Percentiles rank a stretch among this genome's conserved stretches.
phyloP scores from a whole-genome alignment of 495 filamentous ascomycete genomes.

The Penicillium bialowiezense region DNA sequence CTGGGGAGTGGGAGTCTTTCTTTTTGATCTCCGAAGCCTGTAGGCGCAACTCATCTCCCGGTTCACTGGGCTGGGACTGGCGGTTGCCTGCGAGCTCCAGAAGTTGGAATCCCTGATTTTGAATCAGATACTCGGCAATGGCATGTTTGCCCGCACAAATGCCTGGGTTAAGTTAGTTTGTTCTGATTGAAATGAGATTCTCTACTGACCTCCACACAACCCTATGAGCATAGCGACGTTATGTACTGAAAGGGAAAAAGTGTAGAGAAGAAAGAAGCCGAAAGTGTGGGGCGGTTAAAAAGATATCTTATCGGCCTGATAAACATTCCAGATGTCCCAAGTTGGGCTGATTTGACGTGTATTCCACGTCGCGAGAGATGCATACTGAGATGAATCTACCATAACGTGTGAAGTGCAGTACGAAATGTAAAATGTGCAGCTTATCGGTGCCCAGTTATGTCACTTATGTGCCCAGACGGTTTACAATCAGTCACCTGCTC shows the following conservation, averaged over 20 bases:
- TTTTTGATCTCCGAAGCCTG: conserved; percentile 26
- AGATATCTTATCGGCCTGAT: conserved; percentile 9
- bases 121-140: conserved; percentile 76
- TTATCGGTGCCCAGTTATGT: too few relatives aligned
- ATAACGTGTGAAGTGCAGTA: too few relatives aligned
- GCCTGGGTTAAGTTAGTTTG: conserved; percentile 48
- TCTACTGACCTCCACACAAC: conserved; percentile 75
- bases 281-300: conserved; percentile 1
- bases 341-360: neutral
- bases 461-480: too few relatives aligned
- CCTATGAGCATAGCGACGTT: conserved; percentile 76
- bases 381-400: too few relatives aligned
- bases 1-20: conserved; percentile 17
- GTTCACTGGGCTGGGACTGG: conserved; percentile 17
- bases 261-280: conserved; percentile 1
- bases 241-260: neutral
- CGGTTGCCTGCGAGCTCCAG: conserved; percentile 29
- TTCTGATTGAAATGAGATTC: conserved; percentile 3
- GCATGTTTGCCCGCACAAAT: conserved; percentile 89
- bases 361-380: too few relatives aligned
- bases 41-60: conserved; percentile 29
- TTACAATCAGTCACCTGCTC: neutral
- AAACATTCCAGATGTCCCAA: neutral
- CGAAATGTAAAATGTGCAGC: too few relatives aligned
- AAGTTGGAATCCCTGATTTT: conserved; percentile 68